Conservation (phyloP, 371 early-diverging fungal species). For the Circinella umbellata region DNA sequence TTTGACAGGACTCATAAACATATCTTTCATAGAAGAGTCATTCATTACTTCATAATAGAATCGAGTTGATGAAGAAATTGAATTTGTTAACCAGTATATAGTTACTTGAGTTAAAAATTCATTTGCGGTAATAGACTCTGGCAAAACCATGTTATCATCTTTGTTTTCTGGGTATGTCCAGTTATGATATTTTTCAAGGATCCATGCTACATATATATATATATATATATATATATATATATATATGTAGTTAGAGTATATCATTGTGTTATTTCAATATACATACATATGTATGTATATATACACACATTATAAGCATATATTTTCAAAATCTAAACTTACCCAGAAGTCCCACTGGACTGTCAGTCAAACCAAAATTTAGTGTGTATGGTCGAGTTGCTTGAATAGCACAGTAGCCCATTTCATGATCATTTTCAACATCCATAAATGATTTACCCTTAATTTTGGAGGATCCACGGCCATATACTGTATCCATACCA, state of each 20-base stretch:
- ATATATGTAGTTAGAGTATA: too few species aligned
- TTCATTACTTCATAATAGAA: slow-evolving; percentile 63
- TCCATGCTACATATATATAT: slow-evolving; percentile 48
- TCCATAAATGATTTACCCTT: slow-evolving; percentile 26
- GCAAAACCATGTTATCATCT: slow-evolving; percentile 35
- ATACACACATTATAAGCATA: too few species aligned
- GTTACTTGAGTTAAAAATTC: slow-evolving; percentile 66
- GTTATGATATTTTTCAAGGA: slow-evolving; percentile 66
- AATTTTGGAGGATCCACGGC: background rate
- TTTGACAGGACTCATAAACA: background rate
- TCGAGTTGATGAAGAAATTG: slow-evolving; percentile 67
- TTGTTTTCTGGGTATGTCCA: slow-evolving; percentile 52
- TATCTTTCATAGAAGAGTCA: background rate
- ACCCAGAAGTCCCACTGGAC: slow-evolving; percentile 61
- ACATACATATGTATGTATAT: too few species aligned
- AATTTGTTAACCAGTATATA: slow-evolving; percentile 68
- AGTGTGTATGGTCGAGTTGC: slow-evolving; percentile 63
- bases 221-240: background rate
- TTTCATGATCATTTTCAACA: slow-evolving; percentile 31
- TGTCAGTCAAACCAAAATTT: slow-evolving; percentile 61
- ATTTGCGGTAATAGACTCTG: slow-evolving; percentile 46
- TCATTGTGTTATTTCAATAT: too few species aligned
- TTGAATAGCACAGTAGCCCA: slow-evolving; percentile 63
- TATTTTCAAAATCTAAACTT: background rate
- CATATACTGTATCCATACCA: slow-evolving; percentile 37